A percentile compares a stretch with the other conserved stretches of the same genome.
These are phyloP conservation scores for Syzygium grande DNA, from an alignment of 345 rosid species.

Conservation along the genomic window DNA sequence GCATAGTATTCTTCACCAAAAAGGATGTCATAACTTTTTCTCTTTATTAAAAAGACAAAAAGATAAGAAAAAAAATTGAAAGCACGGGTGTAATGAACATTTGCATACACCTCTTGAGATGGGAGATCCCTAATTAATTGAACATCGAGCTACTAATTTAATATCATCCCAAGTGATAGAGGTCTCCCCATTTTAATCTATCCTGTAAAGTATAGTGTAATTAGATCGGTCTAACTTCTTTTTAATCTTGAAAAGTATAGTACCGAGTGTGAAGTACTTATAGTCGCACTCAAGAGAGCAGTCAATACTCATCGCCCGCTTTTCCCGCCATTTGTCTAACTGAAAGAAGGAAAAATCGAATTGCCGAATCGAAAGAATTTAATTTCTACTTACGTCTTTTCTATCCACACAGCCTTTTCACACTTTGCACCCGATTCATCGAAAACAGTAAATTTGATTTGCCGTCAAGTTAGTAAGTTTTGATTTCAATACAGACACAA, in stretches of 20 bases:
- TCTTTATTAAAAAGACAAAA: not conserved
- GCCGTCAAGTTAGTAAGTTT: not conserved
- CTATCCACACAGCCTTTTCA: too few relatives aligned
- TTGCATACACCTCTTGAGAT: not conserved
- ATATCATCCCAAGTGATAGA: not conserved
- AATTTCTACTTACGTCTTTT: not conserved
- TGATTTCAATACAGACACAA: not conserved
- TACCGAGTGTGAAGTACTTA: not conserved
- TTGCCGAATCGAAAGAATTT: not conserved
- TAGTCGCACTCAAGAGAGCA: not conserved
- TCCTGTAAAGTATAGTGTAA: not conserved
- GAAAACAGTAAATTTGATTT: not conserved
- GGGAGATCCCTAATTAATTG: not conserved
- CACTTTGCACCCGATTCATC: too few relatives aligned
- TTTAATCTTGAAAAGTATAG: accelerated
- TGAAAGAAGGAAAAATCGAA: not conserved
- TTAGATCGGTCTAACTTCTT: not conserved
- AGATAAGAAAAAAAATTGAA: too few relatives aligned
- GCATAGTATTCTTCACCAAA: not conserved
- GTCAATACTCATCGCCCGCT: accelerated
- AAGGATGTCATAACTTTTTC: not conserved
- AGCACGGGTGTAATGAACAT: not conserved
- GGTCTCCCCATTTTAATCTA: not conserved
- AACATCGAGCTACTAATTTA: not conserved
- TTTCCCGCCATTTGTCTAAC: not conserved